Base-by-base conservation (phyloP, 2,329 filamentous ascomycete genomes). In the Aspergillus awamori region DNA sequence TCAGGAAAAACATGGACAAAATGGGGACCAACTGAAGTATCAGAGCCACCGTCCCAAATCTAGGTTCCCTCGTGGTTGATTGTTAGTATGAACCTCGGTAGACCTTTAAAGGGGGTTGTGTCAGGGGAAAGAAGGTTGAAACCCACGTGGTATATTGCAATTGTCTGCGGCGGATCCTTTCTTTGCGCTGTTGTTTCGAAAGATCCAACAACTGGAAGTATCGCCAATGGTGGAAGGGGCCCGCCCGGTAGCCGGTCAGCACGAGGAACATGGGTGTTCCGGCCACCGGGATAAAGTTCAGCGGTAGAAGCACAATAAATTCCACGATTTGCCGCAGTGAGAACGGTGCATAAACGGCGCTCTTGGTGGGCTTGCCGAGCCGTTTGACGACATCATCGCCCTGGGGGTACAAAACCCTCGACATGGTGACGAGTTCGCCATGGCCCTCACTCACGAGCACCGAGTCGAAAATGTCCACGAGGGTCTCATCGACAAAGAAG, bases 1-100 rank as follows among this genome's bases (percentile, higher is more conserved):
- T 79, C 41, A 98, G 83, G 75, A 98, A 97, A 73, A 98, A 88
- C 83, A 99, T 96, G n/a, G 91, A 96, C 53, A 97, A 77, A 11
- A 94, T 84, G 1, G 95, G 95, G 8, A 97, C 83, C n/a, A 98
- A 84, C 78, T 97, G 92, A 28, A 98, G 78, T 6, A 92, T 75
- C 80, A 97, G 86, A 53, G 93, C 91, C 4, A 95, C 83, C 0
- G 90, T 92, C 15, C 95, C 95, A 72, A 98, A 97, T 72, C 84
- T 86, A 60, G 15, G 8, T 13, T 24, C 38, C 10, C 38, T 17
- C 47, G 54, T 39, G 39, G 60, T 58, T 63, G 59, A 52, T 56
- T 28, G 53, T 61, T 30, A 62, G 53, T 15, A 41, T 49, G 26
- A 28, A 49, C 26, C 38, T 53, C 43, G 22, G 49, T 51, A 33